A percentile compares a stretch with the other conserved stretches of the same genome.
Evolutionary conservation across 306 rosid species (phyloP).

Genomic region (Prunus kanzakura): DNA sequence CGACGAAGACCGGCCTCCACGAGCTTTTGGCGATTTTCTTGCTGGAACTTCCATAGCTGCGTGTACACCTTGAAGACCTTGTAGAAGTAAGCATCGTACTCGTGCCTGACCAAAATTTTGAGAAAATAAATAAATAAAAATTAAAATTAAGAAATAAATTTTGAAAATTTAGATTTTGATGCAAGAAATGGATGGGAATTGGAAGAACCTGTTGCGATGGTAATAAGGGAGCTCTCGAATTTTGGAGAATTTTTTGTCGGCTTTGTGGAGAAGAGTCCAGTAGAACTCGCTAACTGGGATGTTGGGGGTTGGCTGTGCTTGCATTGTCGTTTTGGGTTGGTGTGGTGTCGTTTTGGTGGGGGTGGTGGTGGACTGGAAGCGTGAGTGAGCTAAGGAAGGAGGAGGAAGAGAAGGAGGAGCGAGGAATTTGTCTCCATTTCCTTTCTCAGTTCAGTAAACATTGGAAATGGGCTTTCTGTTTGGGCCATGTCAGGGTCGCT

Average conservation of each 20-base stretch:
- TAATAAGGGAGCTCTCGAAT: conserved; percentile 71
- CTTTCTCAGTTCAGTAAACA: background rate
- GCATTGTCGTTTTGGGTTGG: conserved; percentile 2
- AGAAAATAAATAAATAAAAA: background rate
- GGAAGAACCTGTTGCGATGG: conserved; percentile 61
- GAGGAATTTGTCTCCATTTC: background rate
- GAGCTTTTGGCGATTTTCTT: conserved; percentile 86
- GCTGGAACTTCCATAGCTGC: conserved; percentile 90
- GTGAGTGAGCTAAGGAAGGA: background rate
- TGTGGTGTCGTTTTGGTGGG: conserved; percentile 2
- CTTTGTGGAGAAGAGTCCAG: conserved; percentile 74
- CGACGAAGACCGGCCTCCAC: conserved; percentile 80
- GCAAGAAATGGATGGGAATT: background rate
- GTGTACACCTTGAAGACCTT: conserved; percentile 95
- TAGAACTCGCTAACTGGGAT: conserved; percentile 64
- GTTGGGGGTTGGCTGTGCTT: conserved; percentile 11
- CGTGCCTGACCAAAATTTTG: conserved; percentile 32
- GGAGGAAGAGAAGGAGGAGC: background rate
- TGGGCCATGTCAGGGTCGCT: background rate
- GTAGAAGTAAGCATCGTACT: conserved; percentile 72
- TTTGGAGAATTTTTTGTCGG: conserved; percentile 81
- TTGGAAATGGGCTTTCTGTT: background rate
- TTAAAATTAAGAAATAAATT: background rate
- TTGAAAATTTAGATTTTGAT: background rate
- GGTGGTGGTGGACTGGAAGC: background rate